Evolutionary conservation across 164 flowering plant genomes (phyloP), one percentile per base, ranked within the genome.

Genomic region (Platanus orientalis): DNA sequence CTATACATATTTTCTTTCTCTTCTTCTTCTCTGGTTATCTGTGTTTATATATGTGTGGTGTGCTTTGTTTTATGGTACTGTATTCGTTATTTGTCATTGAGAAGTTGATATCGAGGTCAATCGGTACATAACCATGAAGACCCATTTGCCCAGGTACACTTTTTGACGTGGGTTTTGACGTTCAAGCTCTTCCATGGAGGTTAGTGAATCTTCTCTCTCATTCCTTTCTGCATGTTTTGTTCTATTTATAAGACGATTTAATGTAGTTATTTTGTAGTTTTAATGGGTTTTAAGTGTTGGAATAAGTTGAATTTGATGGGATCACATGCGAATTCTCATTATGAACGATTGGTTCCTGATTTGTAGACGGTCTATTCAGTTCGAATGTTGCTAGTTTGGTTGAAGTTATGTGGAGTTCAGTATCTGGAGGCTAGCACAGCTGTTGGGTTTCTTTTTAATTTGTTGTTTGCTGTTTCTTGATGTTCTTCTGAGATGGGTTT

Each of bases 171-270:
- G 69, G 65, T 50, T 68, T 64, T 49, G 48, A 68, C 74, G 75
- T 57, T 70, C 54, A 61, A 64, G 67, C 60, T 65, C 72, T 64
- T 64, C 62, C 51, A 64, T 68, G 60, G 69, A 69, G 70, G 72
- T 72, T 40, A 34, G 59, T 50, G 1, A 44, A 51, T 64, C 61
- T 49, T 25, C 34, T 20, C 24, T 28, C 29, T 44, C 36, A 51
- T 25, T 51, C 14, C 50, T 30, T 28, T 57, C 20, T 58, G 70
- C 67, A 66, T 71, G 74, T 61, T 42, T 56, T 23, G 42, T 12
- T 26, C 12, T 51, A n/a, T 30, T 52, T 50, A 40, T 69, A 26
- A 27, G 34, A 44, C 20, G 65, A 61, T 69, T 69, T 44, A 50
- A 57, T 63, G 64, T 64, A 54, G 11, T 53, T 45, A 44, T 27